Conservation (phyloP, 768 basidiomycete species). For the Naganishia antarctica region DNA sequence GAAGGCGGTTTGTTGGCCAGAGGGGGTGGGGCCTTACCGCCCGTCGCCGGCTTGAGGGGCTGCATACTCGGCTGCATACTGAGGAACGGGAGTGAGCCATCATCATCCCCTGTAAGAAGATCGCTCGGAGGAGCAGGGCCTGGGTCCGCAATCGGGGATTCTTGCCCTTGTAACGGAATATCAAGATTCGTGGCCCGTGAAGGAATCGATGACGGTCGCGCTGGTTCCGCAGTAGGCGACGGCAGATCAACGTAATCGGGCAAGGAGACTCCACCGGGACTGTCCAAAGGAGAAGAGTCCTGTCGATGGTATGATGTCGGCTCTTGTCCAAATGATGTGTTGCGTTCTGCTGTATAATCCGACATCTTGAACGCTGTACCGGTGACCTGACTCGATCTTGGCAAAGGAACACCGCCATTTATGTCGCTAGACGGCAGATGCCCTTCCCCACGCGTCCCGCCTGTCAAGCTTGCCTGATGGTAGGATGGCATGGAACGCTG, state of each 20-base stretch:
- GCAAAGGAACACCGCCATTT: conserved; percentile 14
- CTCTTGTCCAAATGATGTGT: neutral
- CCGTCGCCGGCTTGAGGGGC: conserved; percentile 22
- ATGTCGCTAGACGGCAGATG: conserved; percentile 12
- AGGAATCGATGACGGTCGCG: conserved; percentile 7
- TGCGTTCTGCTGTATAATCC: neutral
- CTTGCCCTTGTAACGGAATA: neutral
- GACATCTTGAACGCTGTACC: conserved; percentile 43
- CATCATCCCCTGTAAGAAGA: conserved; percentile 32
- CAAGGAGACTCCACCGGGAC: conserved; percentile 1
- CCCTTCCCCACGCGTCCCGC: conserved; percentile 30
- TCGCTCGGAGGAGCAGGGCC: conserved; percentile 19
- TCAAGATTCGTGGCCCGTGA: no score
- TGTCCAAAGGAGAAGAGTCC: neutral
- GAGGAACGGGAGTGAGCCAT: conserved; percentile 3
- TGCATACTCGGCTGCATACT: conserved; percentile 10
- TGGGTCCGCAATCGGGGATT: neutral
- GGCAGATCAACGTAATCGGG: conserved; percentile 26
- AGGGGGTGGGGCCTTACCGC: conserved; percentile 11
- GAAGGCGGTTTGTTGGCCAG: conserved; percentile 12
- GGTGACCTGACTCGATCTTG: conserved; percentile 45
- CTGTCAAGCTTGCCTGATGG: conserved; percentile 37
- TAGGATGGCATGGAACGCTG: conserved; percentile 20
- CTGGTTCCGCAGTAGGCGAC: conserved; percentile 16
- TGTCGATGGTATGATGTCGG: neutral